Evolutionary conservation across 2,329 filamentous ascomycete genomes (phyloP).

Genomic region (Aspergillaceae sp.): DNA sequence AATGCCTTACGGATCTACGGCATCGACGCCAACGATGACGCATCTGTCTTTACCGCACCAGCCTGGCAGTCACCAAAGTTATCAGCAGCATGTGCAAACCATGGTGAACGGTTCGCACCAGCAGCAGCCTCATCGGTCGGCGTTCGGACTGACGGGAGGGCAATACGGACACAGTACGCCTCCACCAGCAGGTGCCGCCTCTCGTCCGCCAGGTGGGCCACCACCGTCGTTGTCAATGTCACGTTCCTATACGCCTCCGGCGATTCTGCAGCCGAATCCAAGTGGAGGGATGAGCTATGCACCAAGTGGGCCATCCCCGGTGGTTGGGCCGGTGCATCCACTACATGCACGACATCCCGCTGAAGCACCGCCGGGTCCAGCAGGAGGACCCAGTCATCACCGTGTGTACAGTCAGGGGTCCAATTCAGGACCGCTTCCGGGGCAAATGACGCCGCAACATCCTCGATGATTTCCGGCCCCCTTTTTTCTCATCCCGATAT

Average conservation of each 20-base stretch:
- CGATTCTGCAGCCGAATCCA: slow-evolving; percentile 22
- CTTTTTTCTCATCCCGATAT: background rate
- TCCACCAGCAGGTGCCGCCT: slow-evolving; percentile 21
- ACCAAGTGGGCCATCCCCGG: slow-evolving; percentile 13
- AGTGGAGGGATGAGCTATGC: slow-evolving; percentile 23
- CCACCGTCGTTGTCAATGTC: slow-evolving; percentile 20
- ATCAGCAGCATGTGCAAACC: slow-evolving; percentile 32
- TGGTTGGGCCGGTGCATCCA: slow-evolving; percentile 15
- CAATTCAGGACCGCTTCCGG: slow-evolving; percentile 18
- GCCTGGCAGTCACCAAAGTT: slow-evolving; percentile 19
- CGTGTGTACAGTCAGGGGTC: slow-evolving; percentile 33
- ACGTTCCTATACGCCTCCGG: slow-evolving; percentile 34
- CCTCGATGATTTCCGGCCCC: slow-evolving; percentile 13
- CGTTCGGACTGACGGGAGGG: slow-evolving; percentile 21
- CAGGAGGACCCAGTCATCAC: slow-evolving; percentile 10
- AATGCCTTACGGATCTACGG: slow-evolving; percentile 19
- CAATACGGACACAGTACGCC: slow-evolving; percentile 28
- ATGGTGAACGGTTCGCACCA: slow-evolving; percentile 31
- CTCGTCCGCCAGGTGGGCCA: slow-evolving; percentile 18
- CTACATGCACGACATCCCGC: slow-evolving; percentile 21
- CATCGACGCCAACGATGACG: slow-evolving; percentile 14
- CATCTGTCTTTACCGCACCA: slow-evolving; percentile 14
- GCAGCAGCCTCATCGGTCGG: slow-evolving; percentile 24
- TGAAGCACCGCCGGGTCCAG: slow-evolving; percentile 15
- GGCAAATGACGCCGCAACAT: slow-evolving; percentile 17